These are phyloP conservation scores for Clonostachys byssicola DNA, from an alignment of 2,329 filamentous ascomycete species.

Conservation along the genomic window DNA sequence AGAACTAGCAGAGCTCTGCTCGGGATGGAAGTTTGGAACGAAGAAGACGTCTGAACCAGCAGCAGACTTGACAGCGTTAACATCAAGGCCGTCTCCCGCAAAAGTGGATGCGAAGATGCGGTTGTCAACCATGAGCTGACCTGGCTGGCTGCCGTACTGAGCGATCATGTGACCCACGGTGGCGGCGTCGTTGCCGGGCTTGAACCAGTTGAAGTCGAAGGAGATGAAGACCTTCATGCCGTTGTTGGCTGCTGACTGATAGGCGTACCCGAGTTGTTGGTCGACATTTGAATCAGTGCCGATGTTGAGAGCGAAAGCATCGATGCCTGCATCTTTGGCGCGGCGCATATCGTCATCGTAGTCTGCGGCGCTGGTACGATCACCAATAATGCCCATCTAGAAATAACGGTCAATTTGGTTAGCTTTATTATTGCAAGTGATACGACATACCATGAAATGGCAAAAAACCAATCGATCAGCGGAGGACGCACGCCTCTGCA, in stretches of 20 bases:
- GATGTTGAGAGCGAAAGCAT: slow-evolving; percentile 47
- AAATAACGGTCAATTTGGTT: background rate
- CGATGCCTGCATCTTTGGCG: slow-evolving; percentile 36
- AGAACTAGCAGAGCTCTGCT: slow-evolving; percentile 21
- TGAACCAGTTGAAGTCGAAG: slow-evolving; percentile 51
- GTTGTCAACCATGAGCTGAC: slow-evolving; percentile 42
- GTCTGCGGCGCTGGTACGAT: slow-evolving; percentile 32
- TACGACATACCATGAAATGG: slow-evolving; percentile 31
- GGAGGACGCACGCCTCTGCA: no score
- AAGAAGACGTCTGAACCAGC: slow-evolving; percentile 40
- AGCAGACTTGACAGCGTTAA: slow-evolving; percentile 29
- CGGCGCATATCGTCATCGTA: slow-evolving; percentile 42
- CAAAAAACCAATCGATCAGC: slow-evolving; percentile 26
- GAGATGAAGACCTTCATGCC: slow-evolving; percentile 52
- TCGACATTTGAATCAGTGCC: slow-evolving; percentile 37
- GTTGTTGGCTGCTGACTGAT: slow-evolving; percentile 38
- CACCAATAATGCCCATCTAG: slow-evolving; percentile 39
- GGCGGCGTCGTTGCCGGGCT: slow-evolving; percentile 19
- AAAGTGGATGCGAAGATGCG: slow-evolving; percentile 52
- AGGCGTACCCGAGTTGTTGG: slow-evolving; percentile 41
- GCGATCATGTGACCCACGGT: slow-evolving; percentile 38
- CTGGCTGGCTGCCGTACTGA: slow-evolving; percentile 33
- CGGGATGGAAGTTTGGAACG: slow-evolving; percentile 44
- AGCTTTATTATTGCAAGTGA: no score
- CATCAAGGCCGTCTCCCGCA: slow-evolving; percentile 39